Percentiles rank a stretch among this genome's conserved stretches.
These are phyloP conservation scores for Pistacia atlantica DNA, from an alignment of 345 rosid genomes.

Conservation along the genomic window DNA sequence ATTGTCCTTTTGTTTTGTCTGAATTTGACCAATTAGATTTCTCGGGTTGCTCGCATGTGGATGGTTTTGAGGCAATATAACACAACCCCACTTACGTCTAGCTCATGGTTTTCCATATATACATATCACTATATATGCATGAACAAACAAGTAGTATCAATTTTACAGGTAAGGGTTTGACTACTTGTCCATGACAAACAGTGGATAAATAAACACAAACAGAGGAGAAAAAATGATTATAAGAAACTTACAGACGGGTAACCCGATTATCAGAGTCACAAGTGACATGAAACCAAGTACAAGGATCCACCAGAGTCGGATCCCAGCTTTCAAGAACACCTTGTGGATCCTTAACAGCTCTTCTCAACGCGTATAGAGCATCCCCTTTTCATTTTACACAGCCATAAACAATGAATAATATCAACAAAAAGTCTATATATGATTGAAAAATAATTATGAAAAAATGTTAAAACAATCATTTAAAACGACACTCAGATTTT, in stretches of 20 bases:
- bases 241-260: slow-evolving; percentile 58
- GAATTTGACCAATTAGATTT: too few species aligned
- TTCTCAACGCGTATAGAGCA: slow-evolving; percentile 64
- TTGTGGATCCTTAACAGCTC: slow-evolving; percentile 69
- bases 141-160: background rate
- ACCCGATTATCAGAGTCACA: slow-evolving; percentile 62
- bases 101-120: background rate
- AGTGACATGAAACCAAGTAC: slow-evolving; percentile 82
- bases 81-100: too few species aligned
- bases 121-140: too few species aligned
- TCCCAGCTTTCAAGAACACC: slow-evolving; percentile 75
- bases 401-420: background rate
- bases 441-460: background rate
- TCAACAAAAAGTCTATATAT: background rate
- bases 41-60: too few species aligned
- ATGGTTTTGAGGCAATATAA: too few species aligned
- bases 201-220: background rate
- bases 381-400: slow-evolving; percentile 48
- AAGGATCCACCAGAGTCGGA: slow-evolving; percentile 76
- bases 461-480: background rate
- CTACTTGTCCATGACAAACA: background rate
- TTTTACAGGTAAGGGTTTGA: background rate
- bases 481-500: background rate
- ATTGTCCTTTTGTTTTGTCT: background rate
- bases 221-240: background rate